Evolutionary conservation across 805 yeast genomes (phyloP).

Genomic region (Cyberlindnera subsufficiens): DNA sequence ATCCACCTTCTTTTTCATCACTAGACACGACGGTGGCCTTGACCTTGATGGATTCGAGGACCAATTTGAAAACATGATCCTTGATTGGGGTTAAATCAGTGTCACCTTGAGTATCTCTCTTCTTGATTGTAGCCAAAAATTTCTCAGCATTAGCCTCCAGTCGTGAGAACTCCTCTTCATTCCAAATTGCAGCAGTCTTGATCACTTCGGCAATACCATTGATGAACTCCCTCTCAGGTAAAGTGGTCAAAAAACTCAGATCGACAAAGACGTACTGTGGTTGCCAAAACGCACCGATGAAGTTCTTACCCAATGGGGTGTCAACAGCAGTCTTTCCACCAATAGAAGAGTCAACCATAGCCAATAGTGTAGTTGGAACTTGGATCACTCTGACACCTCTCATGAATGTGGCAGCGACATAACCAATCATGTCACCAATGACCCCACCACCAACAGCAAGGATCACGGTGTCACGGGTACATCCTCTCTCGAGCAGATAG

Average conservation of each 20-base stretch:
- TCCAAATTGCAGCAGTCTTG: constrained; percentile 98
- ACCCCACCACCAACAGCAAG: constrained; percentile 98
- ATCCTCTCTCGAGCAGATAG: constrained; percentile 71
- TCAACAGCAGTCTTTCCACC: constrained; percentile 99
- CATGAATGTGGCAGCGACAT: constrained; percentile 99
- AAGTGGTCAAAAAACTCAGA: constrained; percentile 75
- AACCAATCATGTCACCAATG: constrained; percentile 98
- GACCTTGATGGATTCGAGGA: constrained; percentile 78
- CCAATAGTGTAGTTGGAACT: constrained; percentile 85
- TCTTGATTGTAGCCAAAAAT: constrained; percentile 63
- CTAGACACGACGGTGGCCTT: constrained; percentile 91
- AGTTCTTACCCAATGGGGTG: constrained; percentile 92
- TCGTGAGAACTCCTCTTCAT: constrained; percentile 79
- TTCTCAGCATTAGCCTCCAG: constrained; percentile 69
- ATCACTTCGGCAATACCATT: constrained; percentile 98
- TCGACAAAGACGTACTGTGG: constrained; percentile 87
- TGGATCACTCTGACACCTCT: constrained; percentile 93
- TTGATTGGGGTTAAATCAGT: constrained; percentile 66
- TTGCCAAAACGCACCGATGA: constrained; percentile 97
- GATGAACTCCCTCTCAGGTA: constrained; percentile 90
- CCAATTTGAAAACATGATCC: constrained; percentile 73
- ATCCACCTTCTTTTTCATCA: constrained; percentile 93
- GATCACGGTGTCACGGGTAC: constrained; percentile 93
- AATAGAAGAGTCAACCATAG: constrained; percentile 97
- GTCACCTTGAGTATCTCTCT: constrained; percentile 36